Percentiles rank a stretch among this genome's conserved stretches.
phyloP scores from a whole-genome alignment of 2,329 filamentous ascomycete genomes.

The Xylaria sp. region DNA sequence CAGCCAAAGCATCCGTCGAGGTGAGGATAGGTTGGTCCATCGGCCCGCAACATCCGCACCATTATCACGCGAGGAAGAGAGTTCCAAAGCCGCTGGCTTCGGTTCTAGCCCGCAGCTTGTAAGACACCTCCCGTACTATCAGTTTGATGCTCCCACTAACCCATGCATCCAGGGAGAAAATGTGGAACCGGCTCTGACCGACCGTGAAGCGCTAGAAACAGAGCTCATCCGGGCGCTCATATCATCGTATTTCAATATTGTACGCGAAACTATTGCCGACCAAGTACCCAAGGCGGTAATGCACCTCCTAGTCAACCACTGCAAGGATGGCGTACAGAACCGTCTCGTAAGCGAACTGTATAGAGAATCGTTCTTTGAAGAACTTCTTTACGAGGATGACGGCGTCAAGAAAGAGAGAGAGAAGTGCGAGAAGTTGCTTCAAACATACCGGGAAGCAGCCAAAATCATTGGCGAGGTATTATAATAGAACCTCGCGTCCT shows the following conservation, averaged over 20 bases:
- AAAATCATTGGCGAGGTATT: slow-evolving; percentile 98
- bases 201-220: slow-evolving; percentile 95
- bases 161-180: slow-evolving; percentile 50
- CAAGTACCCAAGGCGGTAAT: slow-evolving; percentile 99
- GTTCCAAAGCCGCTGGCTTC: slow-evolving; percentile 40
- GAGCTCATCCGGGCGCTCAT: slow-evolving; percentile 96
- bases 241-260: slow-evolving; percentile 98
- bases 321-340: slow-evolving; percentile 97
- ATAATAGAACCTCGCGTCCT: slow-evolving; percentile 45
- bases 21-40: slow-evolving; percentile 59
- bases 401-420: slow-evolving; percentile 96
- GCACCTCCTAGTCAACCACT: slow-evolving; percentile 97
- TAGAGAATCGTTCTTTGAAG: slow-evolving; percentile 86
- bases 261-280: slow-evolving; percentile 96
- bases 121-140: slow-evolving; percentile 42
- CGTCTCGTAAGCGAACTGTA: slow-evolving; percentile 94
- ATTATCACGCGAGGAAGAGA: slow-evolving; percentile 40
- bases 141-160: slow-evolving; percentile 22
- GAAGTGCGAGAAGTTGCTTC: slow-evolving; percentile 95
- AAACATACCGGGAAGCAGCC: slow-evolving; percentile 95
- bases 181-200: slow-evolving; percentile 85
- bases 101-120: slow-evolving; percentile 60
- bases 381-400: slow-evolving; percentile 96
- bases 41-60: slow-evolving; percentile 47
- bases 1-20: slow-evolving; percentile 78